Evolutionary conservation across 768 basidiomycete genomes (phyloP).

Genomic region (Boletus subcaerulescens): DNA sequence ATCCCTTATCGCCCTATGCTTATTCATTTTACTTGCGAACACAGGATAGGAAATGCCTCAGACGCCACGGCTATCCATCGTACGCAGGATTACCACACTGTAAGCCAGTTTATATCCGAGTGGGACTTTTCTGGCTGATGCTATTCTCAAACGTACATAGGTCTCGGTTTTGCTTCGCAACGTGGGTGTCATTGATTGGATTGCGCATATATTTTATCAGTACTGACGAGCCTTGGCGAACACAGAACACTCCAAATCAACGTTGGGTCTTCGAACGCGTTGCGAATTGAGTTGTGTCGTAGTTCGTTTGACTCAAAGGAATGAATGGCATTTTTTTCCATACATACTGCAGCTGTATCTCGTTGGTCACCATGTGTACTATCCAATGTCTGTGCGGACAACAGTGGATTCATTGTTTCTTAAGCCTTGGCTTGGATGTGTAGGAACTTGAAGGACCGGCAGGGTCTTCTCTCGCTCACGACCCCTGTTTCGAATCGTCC

Average conservation of each 20-base stretch:
- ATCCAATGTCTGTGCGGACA: too few relatives aligned
- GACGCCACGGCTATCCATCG: slow-evolving; percentile 1
- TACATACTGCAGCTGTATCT: too few relatives aligned
- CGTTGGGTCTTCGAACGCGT: background rate
- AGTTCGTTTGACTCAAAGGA: too few relatives aligned
- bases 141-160: background rate
- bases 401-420: too few relatives aligned
- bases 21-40: background rate
- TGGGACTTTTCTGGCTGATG: background rate
- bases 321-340: too few relatives aligned
- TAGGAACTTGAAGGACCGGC: too few relatives aligned
- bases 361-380: too few relatives aligned
- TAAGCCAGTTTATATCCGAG: background rate
- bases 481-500: too few relatives aligned
- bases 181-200: background rate
- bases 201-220: too few relatives aligned
- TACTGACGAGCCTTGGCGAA: background rate
- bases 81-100: background rate
- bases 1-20: background rate
- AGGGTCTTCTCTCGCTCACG: too few relatives aligned
- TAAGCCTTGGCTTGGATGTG: too few relatives aligned
- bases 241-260: background rate
- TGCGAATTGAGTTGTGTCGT: too few relatives aligned
- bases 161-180: background rate
- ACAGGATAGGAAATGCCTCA: background rate